Base-by-base conservation (phyloP, 306 rosid genomes). In the Canavalia gladiata region DNA sequence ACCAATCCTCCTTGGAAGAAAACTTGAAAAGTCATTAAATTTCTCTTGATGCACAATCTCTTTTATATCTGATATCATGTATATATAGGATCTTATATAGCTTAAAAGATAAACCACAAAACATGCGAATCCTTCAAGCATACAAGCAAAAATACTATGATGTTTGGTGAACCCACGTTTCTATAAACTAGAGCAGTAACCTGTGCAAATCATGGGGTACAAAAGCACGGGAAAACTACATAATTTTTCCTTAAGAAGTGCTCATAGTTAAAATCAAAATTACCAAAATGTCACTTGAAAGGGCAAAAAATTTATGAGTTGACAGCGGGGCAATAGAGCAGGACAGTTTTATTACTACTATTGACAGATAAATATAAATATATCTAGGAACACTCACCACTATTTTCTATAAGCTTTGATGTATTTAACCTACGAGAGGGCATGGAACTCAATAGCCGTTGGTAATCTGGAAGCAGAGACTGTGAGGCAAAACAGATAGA, bases 401-500 rank as follows among this genome's bases (percentile, higher is more conserved):
- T 88, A 66, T 93, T 96, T 85, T 96, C 99, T 66, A 96, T 85
- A 79, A 96, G 98, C 94, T 93, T 96, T 43, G 97, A 92, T 49
- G 98, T 87, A 84, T 96, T 96, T 91, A 96, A 79, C 89, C 99
- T 93, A 82, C 98, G 98, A 84, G 98, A 86, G 81, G 97, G 99
- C 79, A 72, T 78, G 89, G 99, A 89, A 86, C 99, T 93, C 87
- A 96, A 81, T 60, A 96, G 90, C 85, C 99, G 94, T 88, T 96
- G 99, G 90, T 93, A 96, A 90, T 96, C 98, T 90, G 97, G 98
- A 93, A 93, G 97, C 86, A 96, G 90, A 89, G 99, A 84, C 99
- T 96, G 94, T 72, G 88, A 87, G 88, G 78, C 89, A 88, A 77
- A 86, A 82, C 89, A 82, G 65, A 75, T 47, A 78, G 72, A 85